Evolutionary conservation across 257 asterid species (phyloP).

Genomic region (Plantago elongata): DNA sequence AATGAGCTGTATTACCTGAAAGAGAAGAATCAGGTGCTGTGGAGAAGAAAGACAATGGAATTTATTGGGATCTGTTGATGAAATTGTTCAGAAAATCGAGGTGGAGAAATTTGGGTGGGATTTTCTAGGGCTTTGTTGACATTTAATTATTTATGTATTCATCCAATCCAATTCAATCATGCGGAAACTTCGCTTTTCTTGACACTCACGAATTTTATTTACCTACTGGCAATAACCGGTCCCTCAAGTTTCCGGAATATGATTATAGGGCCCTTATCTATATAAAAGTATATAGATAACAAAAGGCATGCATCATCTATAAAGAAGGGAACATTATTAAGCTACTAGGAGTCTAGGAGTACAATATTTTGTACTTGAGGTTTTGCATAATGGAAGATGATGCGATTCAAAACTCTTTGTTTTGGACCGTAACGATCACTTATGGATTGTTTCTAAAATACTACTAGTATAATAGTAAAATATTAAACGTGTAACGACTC

Average conservation of each 20-base stretch:
- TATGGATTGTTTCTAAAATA: too few species aligned
- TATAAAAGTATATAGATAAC: background rate
- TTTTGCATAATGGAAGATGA: too few species aligned
- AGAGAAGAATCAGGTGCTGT: conserved; percentile 4
- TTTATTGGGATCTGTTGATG: background rate
- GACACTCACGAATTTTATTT: background rate
- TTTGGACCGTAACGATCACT: too few species aligned
- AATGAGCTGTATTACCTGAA: conserved; percentile 26
- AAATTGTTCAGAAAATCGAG: conserved; percentile 15
- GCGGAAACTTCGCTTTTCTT: background rate
- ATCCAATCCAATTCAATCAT: background rate
- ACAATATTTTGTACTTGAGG: too few species aligned
- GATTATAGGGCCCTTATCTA: conserved; percentile 1
- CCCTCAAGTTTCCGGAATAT: background rate
- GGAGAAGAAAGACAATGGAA: conserved; percentile 18
- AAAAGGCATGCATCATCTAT: too few species aligned
- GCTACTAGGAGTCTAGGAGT: too few species aligned
- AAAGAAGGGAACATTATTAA: too few species aligned
- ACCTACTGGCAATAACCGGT: background rate
- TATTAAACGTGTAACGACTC: too few species aligned
- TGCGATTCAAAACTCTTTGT: too few species aligned
- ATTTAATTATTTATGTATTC: too few species aligned
- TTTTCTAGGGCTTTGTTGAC: conserved; percentile 41
- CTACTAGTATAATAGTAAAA: too few species aligned
- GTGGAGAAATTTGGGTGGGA: conserved; percentile 18